Base-by-base conservation (phyloP, 768 basidiomycete genomes). In the Tricholomella constricta region DNA sequence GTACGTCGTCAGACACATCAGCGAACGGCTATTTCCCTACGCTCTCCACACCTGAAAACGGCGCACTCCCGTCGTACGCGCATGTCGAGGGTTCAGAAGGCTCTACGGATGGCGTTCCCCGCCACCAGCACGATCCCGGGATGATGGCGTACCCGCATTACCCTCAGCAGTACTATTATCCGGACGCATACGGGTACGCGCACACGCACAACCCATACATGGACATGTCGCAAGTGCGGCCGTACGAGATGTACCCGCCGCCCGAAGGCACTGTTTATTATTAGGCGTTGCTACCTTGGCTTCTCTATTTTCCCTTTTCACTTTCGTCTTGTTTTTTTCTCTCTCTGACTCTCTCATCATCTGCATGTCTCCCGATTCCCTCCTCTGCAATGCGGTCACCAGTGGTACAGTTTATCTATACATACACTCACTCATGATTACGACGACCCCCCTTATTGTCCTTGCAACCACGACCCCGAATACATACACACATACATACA, bases 81-180 rank as follows among this genome's bases (percentile, higher is more conserved):
- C 69, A 78, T 53, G 68, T 70, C 19, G 71, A 68, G 29, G 69
- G 68, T 27, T 65, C 67, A 20, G 52, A 67, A 34, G 68, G 64
- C 59, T 43, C 40, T 11, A 17, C 44, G 23, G 58, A 57, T 17
- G 52, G 46, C 23, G 6, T 41, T 6, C 53, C 51, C 20, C 49
- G 52, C 29, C 20, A 42, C 5, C 56, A 54, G 29, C 60, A 60
- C 34, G 58, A 62, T 35, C 55, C 65, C 29, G 60, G 67, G 44
- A 72, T 83, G 76, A 78, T 84, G 72, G 69, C 70, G 42, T 88
- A 88, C 50, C 63, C 79, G 20, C 66, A 78, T n/a, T 88, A 88
- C 62, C 80, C 79, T 32, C 78, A 81, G 60, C 78, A 75, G 35
- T 88, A 88, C 72, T 90, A 87, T 68, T 88, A 85, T 67, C 84